These are phyloP conservation scores for Anisodus acutangulus DNA, from an alignment of 257 asterid genomes.

Conservation along the genomic window DNA sequence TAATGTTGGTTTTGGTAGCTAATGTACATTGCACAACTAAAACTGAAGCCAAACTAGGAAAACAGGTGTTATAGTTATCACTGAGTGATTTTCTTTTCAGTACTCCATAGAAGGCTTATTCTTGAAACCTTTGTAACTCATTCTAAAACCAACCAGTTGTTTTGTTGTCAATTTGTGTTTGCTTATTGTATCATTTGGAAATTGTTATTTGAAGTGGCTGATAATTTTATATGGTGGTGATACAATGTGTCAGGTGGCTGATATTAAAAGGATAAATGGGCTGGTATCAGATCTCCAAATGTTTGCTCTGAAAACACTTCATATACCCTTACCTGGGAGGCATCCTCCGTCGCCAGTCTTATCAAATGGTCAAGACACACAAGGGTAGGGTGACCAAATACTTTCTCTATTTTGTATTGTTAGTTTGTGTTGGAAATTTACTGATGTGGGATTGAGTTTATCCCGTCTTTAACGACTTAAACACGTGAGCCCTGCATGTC, in stretches of 20 bases:
- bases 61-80: too few relatives aligned
- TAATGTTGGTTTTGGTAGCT: background rate
- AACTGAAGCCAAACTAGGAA: background rate
- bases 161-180: background rate
- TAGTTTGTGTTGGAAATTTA: too few relatives aligned
- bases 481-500: too few relatives aligned
- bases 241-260: conserved; percentile 66
- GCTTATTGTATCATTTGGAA: background rate
- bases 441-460: too few relatives aligned
- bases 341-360: conserved; percentile 78
- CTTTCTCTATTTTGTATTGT: background rate
- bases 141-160: background rate
- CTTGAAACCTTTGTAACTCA: background rate
- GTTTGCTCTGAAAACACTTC: conserved; percentile 87
- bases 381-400: background rate
- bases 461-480: too few relatives aligned
- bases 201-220: background rate
- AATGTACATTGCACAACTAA: background rate
- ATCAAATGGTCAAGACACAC: conserved; percentile 49
- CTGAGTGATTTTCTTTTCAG: background rate
- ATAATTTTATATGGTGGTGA: background rate
- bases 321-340: conserved; percentile 86
- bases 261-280: conserved; percentile 81
- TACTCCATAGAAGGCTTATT: background rate
- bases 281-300: conserved; percentile 87